Conservation (phyloP, 2,329 filamentous ascomycete genomes). For the Fusarium solani-melongenae region DNA sequence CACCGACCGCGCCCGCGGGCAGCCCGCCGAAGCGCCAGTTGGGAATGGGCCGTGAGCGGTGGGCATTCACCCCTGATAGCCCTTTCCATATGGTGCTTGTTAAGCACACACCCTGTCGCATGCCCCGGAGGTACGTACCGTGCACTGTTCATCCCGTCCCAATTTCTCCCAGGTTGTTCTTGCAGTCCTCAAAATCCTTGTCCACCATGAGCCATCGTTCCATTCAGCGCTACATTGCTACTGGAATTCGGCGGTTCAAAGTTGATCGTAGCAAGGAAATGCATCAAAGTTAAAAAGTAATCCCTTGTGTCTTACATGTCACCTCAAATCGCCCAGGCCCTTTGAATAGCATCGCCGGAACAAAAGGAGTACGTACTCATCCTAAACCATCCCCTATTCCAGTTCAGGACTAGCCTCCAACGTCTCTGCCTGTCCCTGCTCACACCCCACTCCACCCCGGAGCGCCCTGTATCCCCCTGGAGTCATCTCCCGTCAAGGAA, state of each 20-base stretch:
- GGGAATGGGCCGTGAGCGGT: slow-evolving; percentile 15
- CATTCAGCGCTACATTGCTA: slow-evolving; percentile 26
- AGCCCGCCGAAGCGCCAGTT: not conserved
- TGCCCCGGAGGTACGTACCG: slow-evolving; percentile 28
- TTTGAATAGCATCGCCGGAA: not conserved
- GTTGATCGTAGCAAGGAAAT: not conserved
- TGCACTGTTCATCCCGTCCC: slow-evolving; percentile 39
- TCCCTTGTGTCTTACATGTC: not conserved
- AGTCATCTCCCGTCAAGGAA: slow-evolving; percentile 40
- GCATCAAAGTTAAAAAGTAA: not conserved
- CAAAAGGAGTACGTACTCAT: slow-evolving; percentile 19
- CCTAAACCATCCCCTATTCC: slow-evolving; percentile 20
- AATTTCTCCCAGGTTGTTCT: slow-evolving; percentile 7
- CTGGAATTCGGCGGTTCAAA: not conserved
- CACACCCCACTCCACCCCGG: slow-evolving; percentile 34
- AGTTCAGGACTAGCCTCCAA: slow-evolving; percentile 19
- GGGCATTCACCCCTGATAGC: slow-evolving; percentile 16
- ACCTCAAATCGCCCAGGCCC: not conserved
- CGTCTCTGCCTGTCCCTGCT: slow-evolving; percentile 25
- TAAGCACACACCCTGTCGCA: slow-evolving; percentile 34
- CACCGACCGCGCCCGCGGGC: not conserved
- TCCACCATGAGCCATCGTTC: slow-evolving; percentile 34
- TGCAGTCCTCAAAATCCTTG: slow-evolving; percentile 32
- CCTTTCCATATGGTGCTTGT: not conserved
- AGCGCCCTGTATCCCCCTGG: slow-evolving; percentile 40